These are phyloP conservation scores for Thelephora terrestris DNA, from an alignment of 1,284 basidiomycete species.

Conservation along the genomic window DNA sequence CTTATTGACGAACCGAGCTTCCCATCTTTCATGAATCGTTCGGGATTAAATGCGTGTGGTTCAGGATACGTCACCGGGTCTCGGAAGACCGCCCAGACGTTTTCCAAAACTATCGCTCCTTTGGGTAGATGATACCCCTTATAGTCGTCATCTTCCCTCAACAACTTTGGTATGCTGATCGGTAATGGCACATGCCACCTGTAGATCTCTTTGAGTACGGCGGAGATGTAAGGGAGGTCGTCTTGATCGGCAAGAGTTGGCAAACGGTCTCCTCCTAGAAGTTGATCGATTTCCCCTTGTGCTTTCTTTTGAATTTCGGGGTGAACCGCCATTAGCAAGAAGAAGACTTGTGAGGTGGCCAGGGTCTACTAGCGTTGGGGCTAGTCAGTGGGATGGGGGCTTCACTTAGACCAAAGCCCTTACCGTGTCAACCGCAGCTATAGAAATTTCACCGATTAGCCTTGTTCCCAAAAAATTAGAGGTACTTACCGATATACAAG, in stretches of 20 bases:
- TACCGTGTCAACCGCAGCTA: constrained; percentile 3
- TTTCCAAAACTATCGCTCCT: constrained; percentile 9
- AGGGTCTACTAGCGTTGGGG: constrained; percentile 13
- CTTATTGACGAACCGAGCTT: neutral
- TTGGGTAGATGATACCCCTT: constrained; percentile 10
- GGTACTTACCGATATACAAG: constrained; percentile 3
- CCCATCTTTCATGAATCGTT: neutral
- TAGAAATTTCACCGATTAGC: neutral
- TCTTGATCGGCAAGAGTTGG: constrained; percentile 22
- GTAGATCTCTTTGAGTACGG: constrained; percentile 21
- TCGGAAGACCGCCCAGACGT: constrained; percentile 6
- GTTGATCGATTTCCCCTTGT: constrained; percentile 22
- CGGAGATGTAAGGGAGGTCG: constrained; percentile 23
- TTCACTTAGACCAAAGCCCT: neutral
- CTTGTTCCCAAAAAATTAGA: neutral
- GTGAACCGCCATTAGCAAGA: constrained; percentile 23
- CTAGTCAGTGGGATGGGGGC: neutral
- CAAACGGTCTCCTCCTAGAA: constrained; percentile 20
- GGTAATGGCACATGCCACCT: constrained; percentile 15
- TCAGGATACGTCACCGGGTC: neutral
- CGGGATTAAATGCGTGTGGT: neutral
- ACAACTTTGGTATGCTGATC: neutral
- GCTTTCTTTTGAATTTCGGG: constrained; percentile 24
- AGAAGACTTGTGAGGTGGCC: constrained; percentile 5
- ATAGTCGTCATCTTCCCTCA: constrained; percentile 7